A percentile compares a stretch with the other conserved stretches of the same genome.
Evolutionary conservation across 2,329 filamentous ascomycete species (phyloP).

Genomic region (Colletotrichum musicola): DNA sequence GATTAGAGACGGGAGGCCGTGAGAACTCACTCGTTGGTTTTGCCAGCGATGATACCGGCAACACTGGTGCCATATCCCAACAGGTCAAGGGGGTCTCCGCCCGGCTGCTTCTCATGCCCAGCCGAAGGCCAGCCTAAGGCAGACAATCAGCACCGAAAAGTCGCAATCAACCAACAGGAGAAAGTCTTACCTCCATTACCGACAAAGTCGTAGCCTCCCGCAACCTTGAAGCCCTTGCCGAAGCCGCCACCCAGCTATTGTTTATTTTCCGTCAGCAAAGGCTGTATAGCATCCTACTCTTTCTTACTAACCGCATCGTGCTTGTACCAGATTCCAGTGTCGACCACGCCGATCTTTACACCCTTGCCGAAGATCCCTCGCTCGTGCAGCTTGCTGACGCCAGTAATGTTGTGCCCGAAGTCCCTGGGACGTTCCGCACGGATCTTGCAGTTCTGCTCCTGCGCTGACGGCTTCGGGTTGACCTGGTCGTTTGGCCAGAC

Average conservation of each 20-base stretch:
- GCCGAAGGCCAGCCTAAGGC: conserved; percentile 19
- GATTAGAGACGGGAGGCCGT: no score
- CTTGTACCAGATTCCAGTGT: conserved; percentile 55
- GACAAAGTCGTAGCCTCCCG: conserved; percentile 43
- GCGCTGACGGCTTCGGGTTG: conserved; percentile 14
- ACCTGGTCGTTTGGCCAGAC: conserved; percentile 47
- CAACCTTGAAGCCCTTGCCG: conserved; percentile 40
- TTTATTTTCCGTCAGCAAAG: neutral
- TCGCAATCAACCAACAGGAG: accelerated
- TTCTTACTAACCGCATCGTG: conserved; percentile 49
- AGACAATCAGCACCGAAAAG: neutral
- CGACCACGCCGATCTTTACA: conserved; percentile 54
- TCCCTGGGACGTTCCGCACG: neutral
- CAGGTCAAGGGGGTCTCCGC: conserved; percentile 46
- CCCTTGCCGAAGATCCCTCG: conserved; percentile 53
- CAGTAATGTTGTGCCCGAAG: conserved; percentile 51
- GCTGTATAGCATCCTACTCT: neutral
- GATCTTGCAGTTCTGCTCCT: neutral
- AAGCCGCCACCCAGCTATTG: conserved; percentile 33
- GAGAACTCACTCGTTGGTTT: conserved; percentile 34
- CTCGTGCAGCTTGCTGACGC: conserved; percentile 53
- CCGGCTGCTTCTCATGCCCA: conserved; percentile 45
- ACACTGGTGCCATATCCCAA: conserved; percentile 48
- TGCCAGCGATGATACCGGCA: conserved; percentile 48
- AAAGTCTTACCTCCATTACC: conserved; percentile 39